These are phyloP conservation scores for Scheffersomyces spartinae DNA, from an alignment of 805 yeast species.

Conservation along the genomic window DNA sequence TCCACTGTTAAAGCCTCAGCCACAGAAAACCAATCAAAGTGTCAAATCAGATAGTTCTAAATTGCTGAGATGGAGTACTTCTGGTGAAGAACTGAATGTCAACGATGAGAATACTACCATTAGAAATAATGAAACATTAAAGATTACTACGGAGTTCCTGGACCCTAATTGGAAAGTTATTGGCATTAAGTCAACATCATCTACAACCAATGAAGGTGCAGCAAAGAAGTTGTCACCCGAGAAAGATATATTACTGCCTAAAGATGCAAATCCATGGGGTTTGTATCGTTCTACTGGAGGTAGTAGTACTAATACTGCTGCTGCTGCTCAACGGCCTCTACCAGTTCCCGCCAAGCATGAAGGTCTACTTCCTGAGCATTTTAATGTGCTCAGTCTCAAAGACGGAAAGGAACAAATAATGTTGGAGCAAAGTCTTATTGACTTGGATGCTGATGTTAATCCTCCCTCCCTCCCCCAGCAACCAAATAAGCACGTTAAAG, in stretches of 20 bases:
- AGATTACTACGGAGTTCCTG: too few relatives aligned
- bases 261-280: not conserved
- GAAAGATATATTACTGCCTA: not conserved
- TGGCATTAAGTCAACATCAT: too few relatives aligned
- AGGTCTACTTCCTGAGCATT: slow-evolving; percentile 4
- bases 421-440: slow-evolving; percentile 14
- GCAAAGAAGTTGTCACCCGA: too few relatives aligned
- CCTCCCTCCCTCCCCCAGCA: slow-evolving; percentile 9
- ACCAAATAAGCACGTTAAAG: not conserved
- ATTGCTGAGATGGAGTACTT: too few relatives aligned
- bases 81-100: too few relatives aligned
- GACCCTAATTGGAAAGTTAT: too few relatives aligned
- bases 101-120: too few relatives aligned
- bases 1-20: too few relatives aligned
- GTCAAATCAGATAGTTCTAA: slow-evolving; percentile 8
- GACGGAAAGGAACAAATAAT: slow-evolving; percentile 7
- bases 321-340: not conserved
- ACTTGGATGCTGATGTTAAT: slow-evolving; percentile 23
- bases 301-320: not conserved
- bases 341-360: too few relatives aligned
- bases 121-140: too few relatives aligned
- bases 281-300: not conserved
- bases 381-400: slow-evolving; percentile 13
- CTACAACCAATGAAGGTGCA: too few relatives aligned
- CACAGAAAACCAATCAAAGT: slow-evolving; percentile 11